phyloP scores from a whole-genome alignment of 2,329 filamentous ascomycete genomes.

The Verticillium nubilum region DNA sequence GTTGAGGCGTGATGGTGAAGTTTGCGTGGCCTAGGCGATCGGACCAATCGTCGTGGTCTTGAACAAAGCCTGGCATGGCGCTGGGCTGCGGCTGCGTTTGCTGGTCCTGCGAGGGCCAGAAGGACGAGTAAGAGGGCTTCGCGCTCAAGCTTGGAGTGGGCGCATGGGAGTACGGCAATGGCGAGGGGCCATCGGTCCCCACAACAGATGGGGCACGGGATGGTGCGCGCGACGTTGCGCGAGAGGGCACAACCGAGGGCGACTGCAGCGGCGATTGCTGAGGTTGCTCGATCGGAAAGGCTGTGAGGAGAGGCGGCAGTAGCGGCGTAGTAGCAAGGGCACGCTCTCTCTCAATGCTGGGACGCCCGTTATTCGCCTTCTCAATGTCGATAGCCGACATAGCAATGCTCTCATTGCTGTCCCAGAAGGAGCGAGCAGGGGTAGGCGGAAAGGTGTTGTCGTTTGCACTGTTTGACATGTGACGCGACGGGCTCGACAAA shows the following conservation, averaged over 20 bases:
- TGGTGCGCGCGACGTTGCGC: slow-evolving; percentile 43
- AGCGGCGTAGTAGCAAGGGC: slow-evolving; percentile 72
- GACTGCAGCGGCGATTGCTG: slow-evolving; percentile 81
- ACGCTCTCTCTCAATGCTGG: slow-evolving; percentile 52
- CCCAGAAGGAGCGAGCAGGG: slow-evolving; percentile 58
- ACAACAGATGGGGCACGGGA: slow-evolving; percentile 9
- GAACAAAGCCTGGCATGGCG: slow-evolving; percentile 41
- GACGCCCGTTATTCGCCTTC: slow-evolving; percentile 42
- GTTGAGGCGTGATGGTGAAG: slow-evolving; percentile 79
- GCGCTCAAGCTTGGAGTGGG: slow-evolving; percentile 49
- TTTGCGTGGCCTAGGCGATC: slow-evolving; percentile 86
- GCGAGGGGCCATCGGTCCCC: slow-evolving; percentile 70
- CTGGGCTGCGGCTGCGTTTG: slow-evolving; percentile 53
- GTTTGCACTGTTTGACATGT: slow-evolving; percentile 33
- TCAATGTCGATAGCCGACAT: slow-evolving; percentile 43
- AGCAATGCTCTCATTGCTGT: slow-evolving; percentile 50
- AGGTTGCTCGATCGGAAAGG: slow-evolving; percentile 47
- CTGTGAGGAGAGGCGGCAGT: slow-evolving; percentile 72
- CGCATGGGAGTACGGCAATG: slow-evolving; percentile 57
- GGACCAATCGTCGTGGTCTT: slow-evolving; percentile 76
- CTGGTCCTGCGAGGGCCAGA: slow-evolving; percentile 59
- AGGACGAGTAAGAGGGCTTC: slow-evolving; percentile 72
- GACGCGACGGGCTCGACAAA: slow-evolving; percentile 57
- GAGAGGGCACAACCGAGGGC: slow-evolving; percentile 65
- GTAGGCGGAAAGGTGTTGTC: slow-evolving; percentile 55